Percentiles rank a stretch among this genome's conserved stretches.
These are phyloP conservation scores for Isoetes engelmannii DNA, from an alignment of 83 land plant genomes.

Conservation along the genomic window DNA sequence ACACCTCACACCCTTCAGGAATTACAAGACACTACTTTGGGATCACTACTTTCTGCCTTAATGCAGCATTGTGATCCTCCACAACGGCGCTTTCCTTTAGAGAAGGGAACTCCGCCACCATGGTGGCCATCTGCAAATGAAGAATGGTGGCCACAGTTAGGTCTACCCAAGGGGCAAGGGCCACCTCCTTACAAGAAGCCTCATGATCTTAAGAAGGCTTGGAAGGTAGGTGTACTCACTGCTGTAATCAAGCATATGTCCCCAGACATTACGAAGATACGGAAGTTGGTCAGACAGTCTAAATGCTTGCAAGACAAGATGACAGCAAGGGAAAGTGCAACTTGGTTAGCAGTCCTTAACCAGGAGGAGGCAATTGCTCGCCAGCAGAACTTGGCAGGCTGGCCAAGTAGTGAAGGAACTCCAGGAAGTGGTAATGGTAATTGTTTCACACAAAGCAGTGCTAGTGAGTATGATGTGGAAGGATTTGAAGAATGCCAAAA, in stretches of 20 bases:
- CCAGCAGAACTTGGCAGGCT: constrained; percentile 34
- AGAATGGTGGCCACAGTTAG: constrained; percentile 63
- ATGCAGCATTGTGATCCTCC: constrained; percentile 49
- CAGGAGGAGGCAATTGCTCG: constrained; percentile 56
- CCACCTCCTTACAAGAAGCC: constrained; percentile 82
- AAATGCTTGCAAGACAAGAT: constrained; percentile 83
- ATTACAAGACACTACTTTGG: constrained; percentile 72
- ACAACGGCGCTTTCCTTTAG: constrained; percentile 70
- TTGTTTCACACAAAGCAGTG: constrained; percentile 3
- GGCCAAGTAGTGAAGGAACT: constrained; percentile 7
- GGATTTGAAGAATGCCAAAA: constrained; percentile 15
- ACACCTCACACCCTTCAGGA: constrained; percentile 56
- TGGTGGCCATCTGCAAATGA: constrained; percentile 82
- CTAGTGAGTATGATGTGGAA: constrained; percentile 22
- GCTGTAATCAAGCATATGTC: constrained; percentile 79
- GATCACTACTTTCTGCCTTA: constrained; percentile 28
- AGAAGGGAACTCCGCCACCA: constrained; percentile 73
- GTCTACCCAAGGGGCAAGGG: constrained; percentile 53
- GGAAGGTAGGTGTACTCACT: constrained; percentile 73
- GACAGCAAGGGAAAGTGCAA: constrained; percentile 85
- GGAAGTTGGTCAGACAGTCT: constrained; percentile 63
- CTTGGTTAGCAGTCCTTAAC: constrained; percentile 60
- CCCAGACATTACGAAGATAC: constrained; percentile 57
- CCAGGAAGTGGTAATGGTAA: not conserved
- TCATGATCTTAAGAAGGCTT: constrained; percentile 85